Evolutionary conservation across 2,329 filamentous ascomycete genomes (phyloP).

Genomic region (Fusarium sp.): DNA sequence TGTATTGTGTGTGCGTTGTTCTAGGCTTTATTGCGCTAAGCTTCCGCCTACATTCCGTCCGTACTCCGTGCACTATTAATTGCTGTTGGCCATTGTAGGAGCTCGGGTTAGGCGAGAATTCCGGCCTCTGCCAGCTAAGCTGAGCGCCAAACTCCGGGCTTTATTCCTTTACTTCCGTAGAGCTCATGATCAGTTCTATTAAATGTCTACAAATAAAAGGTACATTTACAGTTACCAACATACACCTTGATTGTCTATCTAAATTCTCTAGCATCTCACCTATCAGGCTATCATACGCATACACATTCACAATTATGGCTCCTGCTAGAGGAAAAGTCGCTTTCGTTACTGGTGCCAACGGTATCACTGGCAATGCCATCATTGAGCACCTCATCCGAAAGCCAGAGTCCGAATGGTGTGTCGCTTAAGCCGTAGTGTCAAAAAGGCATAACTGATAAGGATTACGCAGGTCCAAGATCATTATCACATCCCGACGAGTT

Average conservation of each 20-base stretch:
- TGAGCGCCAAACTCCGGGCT: neutral
- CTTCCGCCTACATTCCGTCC: neutral
- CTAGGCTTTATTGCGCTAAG: too few relatives aligned
- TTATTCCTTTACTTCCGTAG: neutral
- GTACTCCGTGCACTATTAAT: too few relatives aligned
- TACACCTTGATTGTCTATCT: neutral
- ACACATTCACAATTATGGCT: neutral
- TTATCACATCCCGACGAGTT: constrained; percentile 24
- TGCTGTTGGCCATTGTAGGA: neutral
- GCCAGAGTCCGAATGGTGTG: constrained; percentile 24
- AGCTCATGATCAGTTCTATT: neutral
- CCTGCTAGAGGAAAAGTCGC: constrained; percentile 23
- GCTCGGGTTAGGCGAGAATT: neutral
- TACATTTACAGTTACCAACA: neutral
- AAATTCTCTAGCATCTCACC: neutral
- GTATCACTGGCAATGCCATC: constrained; percentile 33
- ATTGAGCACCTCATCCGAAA: constrained; percentile 28
- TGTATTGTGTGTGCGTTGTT: neutral
- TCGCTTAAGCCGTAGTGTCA: too few relatives aligned
- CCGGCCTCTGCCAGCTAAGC: neutral
- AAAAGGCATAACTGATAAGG: too few relatives aligned
- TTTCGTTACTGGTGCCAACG: constrained; percentile 29
- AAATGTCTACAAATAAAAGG: neutral
- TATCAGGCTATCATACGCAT: neutral
- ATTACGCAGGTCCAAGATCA: constrained; percentile 28